Evolutionary conservation across 2,329 filamentous ascomycete species (phyloP), one percentile per base, ranked within the genome.

Genomic region (Chaetoscypha palmicola): DNA sequence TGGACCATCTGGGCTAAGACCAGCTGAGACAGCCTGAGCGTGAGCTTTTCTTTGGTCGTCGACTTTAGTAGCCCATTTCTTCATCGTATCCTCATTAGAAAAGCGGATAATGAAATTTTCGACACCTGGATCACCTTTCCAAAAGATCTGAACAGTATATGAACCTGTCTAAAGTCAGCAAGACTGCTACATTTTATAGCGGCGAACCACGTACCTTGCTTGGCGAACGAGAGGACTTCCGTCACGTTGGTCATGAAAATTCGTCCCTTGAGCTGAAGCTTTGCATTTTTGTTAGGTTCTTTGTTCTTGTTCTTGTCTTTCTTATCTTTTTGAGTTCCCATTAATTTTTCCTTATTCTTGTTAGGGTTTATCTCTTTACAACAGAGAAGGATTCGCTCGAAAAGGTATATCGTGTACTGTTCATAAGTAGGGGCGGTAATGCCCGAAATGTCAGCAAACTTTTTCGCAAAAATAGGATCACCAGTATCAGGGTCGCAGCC

Each of bases 161-260:
- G 87, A 91, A 37, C 88, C 89, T 92, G 57, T 9, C 10, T 39
- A 40, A 28, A 31, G 52, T 70, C 56, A 67, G 64, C 45, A 34
- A 14, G 26, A n/a, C n/a, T n/a, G 34, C 32, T 33, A 21, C 17
- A 19, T 17, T 34, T 12, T 34, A 16, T 16, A 17, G 32, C 10
- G 12, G n/a, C 4, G 17, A 34, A 16, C 17, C 9, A 9, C 12
- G 9, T 77, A 94, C 90, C 89, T 66, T 88, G 86, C 64, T 90
- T 95, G 38, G 83, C 81, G 47, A 92, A 72, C 14, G 85, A 90
- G 32, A 95, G 72, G n/a, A 95, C 83, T 63, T 96, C 88, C 30
- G 90, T 97, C 43, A 98, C 91, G 60, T 98, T 98, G 55, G 90
- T 89, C 90, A 98, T 97, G 68, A 96, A 97, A 58, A 98, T 98